Percentiles rank a stretch among this genome's conserved stretches.
Conservation (phyloP, 2,329 filamentous ascomycete species). For the Hymenoscyphus infarciens region DNA sequence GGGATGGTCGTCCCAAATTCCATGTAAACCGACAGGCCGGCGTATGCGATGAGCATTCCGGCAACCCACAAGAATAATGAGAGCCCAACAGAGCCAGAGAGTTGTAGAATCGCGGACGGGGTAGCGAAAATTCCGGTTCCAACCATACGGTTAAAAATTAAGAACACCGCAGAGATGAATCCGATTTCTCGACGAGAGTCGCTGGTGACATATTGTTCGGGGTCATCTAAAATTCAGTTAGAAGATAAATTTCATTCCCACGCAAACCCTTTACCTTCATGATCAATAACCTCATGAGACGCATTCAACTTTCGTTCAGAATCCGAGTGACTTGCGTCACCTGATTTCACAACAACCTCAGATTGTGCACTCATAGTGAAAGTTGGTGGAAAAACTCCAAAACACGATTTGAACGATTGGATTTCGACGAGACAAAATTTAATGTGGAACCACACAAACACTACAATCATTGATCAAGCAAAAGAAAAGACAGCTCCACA, state of each 20-base stretch:
- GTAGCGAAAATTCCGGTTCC: conserved; percentile 66
- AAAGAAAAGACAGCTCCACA: neutral
- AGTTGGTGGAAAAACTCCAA: neutral
- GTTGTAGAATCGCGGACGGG: conserved; percentile 52
- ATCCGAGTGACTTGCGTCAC: neutral
- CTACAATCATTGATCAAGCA: neutral
- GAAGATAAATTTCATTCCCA: neutral
- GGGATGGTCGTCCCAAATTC: conserved; percentile 65
- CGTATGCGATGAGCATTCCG: conserved; percentile 58
- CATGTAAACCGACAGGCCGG: conserved; percentile 61
- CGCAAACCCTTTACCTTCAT: neutral
- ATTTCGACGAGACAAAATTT: neutral
- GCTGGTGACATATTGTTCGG: conserved; percentile 17
- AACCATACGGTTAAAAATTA: conserved; percentile 64
- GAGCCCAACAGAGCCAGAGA: conserved; percentile 59
- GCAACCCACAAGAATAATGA: conserved; percentile 61
- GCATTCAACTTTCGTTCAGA: neutral
- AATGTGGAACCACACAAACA: neutral
- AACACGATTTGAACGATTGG: neutral
- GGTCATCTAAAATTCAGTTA: neutral
- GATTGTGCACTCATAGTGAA: neutral
- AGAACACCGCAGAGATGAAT: conserved; percentile 50
- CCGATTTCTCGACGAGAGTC: conserved; percentile 49
- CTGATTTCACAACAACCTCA: neutral
- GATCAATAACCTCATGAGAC: neutral